phyloP scores from a whole-genome alignment of 192 early-diverging fungal species.

The Mortierella hygrophila region DNA sequence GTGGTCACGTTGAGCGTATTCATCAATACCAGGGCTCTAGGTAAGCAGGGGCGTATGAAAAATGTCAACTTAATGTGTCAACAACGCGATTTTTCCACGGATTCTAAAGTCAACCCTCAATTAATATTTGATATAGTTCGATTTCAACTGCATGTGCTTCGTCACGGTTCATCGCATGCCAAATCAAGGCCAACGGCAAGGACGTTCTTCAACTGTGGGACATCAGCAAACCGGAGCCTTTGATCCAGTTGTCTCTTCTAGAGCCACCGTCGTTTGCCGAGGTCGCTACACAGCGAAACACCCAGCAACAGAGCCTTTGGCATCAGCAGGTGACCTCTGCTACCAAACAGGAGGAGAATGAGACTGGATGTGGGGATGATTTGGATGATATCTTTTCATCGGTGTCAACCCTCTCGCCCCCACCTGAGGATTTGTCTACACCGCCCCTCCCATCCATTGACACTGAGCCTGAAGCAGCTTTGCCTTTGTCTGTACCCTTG shows the following conservation, averaged over 20 bases:
- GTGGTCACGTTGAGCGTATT: slow-evolving; percentile 14
- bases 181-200: slow-evolving; percentile 3
- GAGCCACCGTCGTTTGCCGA: slow-evolving; percentile 8
- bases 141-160: slow-evolving; percentile 13
- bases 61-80: background rate
- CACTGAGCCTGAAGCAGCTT: background rate
- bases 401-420: slow-evolving; percentile 17
- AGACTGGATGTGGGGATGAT: background rate
- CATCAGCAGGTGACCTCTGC: background rate
- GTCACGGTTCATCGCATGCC: slow-evolving; percentile 19
- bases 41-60: background rate
- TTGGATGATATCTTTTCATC: slow-evolving; percentile 10
- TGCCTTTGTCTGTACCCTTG: background rate
- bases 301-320: background rate
- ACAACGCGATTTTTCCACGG: too few species aligned
- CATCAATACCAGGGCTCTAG: slow-evolving; percentile 19
- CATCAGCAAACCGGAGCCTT: slow-evolving; percentile 10
- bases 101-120: background rate
- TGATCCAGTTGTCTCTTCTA: slow-evolving; percentile 2
- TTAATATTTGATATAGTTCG: background rate
- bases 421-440: slow-evolving; percentile 12
- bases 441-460: background rate
- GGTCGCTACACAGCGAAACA: background rate
- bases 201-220: slow-evolving; percentile 22
- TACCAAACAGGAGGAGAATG: background rate